Base-by-base conservation (phyloP, 768 basidiomycete genomes). In the Kwoniella bestiolae region DNA sequence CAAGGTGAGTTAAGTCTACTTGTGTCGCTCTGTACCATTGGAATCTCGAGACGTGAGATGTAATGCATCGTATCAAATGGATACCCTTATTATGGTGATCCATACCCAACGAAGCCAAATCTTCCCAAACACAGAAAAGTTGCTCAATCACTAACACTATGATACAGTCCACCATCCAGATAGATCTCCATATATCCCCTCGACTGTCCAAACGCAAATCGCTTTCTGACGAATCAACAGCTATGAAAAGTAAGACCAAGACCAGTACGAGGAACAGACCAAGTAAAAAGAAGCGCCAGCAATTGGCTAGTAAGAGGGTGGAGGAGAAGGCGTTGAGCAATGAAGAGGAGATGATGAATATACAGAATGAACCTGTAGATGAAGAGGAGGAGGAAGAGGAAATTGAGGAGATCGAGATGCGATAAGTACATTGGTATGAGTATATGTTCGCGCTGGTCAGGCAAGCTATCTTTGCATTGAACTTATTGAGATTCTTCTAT, bases 1-100 rank as follows among this genome's bases (percentile, higher is more conserved):
- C 25, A 77, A 74, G 38, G 77, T 79, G 35, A 47, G 74, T 65
- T 41, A n/a, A n/a, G n/a, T n/a, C n/a, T n/a, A n/a, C n/a, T n/a
- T n/a, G n/a, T n/a, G n/a, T n/a, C n/a, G n/a, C n/a, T n/a, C n/a
- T n/a, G n/a, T n/a, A n/a, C n/a, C n/a, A n/a, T n/a, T n/a, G n/a
- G n/a, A n/a, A 9, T 47, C n/a, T 47, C 9, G 46, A 47, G 46
- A n/a, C n/a, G n/a, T n/a, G n/a, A n/a, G n/a, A n/a, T n/a, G n/a
- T n/a, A n/a, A n/a, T n/a, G n/a, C n/a, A n/a, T n/a, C n/a, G n/a
- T n/a, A n/a, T n/a, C n/a, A n/a, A n/a, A n/a, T n/a, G n/a, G n/a
- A n/a, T n/a, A n/a, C n/a, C n/a, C n/a, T n/a, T n/a, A n/a, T n/a
- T n/a, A n/a, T n/a, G n/a, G n/a, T n/a, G n/a, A n/a, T n/a, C n/a